phyloP scores from a whole-genome alignment of 2,329 filamentous ascomycete species.

The Orbilia blumenaviensis region DNA sequence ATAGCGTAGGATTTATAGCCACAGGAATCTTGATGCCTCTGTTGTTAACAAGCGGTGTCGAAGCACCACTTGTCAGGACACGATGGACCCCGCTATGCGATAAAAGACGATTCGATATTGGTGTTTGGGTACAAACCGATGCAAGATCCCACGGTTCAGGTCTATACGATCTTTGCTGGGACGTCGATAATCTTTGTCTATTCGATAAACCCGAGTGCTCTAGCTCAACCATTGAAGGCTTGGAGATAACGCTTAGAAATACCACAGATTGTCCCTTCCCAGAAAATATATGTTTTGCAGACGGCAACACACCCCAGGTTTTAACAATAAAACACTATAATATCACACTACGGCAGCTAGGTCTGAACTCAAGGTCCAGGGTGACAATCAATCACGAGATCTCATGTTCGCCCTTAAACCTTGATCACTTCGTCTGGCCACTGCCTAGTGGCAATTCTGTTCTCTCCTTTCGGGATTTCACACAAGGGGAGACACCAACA shows the following conservation, averaged over 20 bases:
- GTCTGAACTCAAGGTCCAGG: background rate
- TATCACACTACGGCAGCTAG: slow-evolving; percentile 4
- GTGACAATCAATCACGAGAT: slow-evolving; percentile 1
- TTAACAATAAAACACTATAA: background rate
- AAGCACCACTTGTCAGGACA: background rate
- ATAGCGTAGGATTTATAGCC: background rate
- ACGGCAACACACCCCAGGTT: background rate
- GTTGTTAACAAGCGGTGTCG: background rate
- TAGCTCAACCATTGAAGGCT: background rate
- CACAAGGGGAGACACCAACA: background rate
- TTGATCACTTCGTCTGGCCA: slow-evolving; percentile 5
- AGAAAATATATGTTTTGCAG: background rate
- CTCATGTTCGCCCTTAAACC: background rate
- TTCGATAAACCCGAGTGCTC: slow-evolving; percentile 1
- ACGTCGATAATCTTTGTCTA: background rate
- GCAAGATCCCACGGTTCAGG: background rate
- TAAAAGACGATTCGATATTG: background rate
- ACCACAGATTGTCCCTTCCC: background rate
- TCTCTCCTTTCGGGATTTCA: background rate
- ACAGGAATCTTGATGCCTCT: background rate
- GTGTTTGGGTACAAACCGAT: background rate
- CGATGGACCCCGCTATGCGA: slow-evolving; percentile 6
- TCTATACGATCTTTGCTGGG: slow-evolving; percentile 10
- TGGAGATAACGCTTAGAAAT: background rate
- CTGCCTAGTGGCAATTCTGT: background rate